Evolutionary conservation across 2,329 filamentous ascomycete genomes (phyloP).

Genomic region (Polytolypa hystricis): DNA sequence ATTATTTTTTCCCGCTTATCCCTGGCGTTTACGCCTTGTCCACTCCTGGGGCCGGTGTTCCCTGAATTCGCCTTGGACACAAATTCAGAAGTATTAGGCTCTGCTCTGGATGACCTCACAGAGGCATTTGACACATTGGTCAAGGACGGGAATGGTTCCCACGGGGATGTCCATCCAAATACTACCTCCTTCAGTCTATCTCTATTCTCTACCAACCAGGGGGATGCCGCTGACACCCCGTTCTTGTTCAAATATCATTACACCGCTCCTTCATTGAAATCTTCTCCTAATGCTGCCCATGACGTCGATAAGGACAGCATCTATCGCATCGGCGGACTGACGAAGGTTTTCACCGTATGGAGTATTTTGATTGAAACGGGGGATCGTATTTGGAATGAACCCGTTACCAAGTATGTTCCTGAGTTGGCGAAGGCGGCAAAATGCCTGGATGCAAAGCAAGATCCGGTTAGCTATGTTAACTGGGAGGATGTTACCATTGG

Average conservation of each 20-base stretch:
- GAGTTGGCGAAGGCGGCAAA: conserved; percentile 18
- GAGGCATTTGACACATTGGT: background rate
- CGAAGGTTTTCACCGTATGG: conserved; percentile 29
- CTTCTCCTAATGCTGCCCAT: conserved; percentile 6
- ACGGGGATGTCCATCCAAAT: conserved; percentile 12
- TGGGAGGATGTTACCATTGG: conserved; percentile 41
- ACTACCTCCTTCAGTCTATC: conserved; percentile 16
- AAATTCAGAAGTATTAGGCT: conserved; percentile 5
- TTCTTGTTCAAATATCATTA: conserved; percentile 17
- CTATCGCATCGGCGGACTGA: conserved; percentile 25
- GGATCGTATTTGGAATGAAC: conserved; percentile 27
- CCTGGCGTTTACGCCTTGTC: conserved; percentile 14
- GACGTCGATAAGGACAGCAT: conserved; percentile 14
- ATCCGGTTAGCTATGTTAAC: conserved; percentile 1
- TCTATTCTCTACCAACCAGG: conserved; percentile 14
- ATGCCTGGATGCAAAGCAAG: background rate
- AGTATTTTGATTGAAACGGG: conserved; percentile 26
- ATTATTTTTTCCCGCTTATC: no score
- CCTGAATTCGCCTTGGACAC: conserved; percentile 11
- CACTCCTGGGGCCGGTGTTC: conserved; percentile 14
- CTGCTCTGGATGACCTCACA: conserved; percentile 7
- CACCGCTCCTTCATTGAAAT: conserved; percentile 11
- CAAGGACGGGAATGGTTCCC: conserved; percentile 5
- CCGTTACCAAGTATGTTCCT: conserved; percentile 30
- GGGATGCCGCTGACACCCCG: conserved; percentile 9